A percentile compares a stretch with the other conserved stretches of the same genome.
Conservation (phyloP, 441 rosid species). For the Croton laevigatus region DNA sequence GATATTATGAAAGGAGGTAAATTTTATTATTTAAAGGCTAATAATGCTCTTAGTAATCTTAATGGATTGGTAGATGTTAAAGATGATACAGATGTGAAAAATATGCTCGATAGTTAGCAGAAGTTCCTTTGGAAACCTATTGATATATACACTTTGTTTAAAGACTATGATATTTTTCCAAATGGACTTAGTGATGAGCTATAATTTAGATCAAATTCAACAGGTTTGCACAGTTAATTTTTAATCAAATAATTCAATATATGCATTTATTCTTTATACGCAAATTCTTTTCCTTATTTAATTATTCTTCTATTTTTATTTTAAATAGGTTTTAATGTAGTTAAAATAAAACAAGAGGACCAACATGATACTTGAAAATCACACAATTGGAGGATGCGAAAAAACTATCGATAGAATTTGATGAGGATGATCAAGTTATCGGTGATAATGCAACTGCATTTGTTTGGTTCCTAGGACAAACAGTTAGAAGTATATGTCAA, state of each 20-base stretch:
- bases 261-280: too few relatives aligned
- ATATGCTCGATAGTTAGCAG: background rate
- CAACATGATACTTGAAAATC: background rate
- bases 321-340: background rate
- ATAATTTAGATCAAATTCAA: background rate
- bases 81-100: background rate
- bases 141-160: background rate
- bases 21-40: too few relatives aligned
- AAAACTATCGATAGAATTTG: background rate
- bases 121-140: background rate
- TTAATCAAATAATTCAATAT: background rate
- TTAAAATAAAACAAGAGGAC: background rate
- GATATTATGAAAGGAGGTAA: too few relatives aligned
- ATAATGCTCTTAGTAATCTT: too few relatives aligned
- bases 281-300: too few relatives aligned
- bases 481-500: background rate
- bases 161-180: background rate
- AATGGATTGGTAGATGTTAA: background rate
- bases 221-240: background rate
- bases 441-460: background rate
- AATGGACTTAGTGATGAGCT: background rate
- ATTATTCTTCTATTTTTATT: background rate
- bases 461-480: conserved; percentile 6
- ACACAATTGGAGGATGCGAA: background rate
- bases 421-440: background rate